A percentile compares a stretch with the other conserved stretches of the same genome.
Evolutionary conservation across 305 asterid genomes (phyloP).

Genomic region (Fraxinus ornus): DNA sequence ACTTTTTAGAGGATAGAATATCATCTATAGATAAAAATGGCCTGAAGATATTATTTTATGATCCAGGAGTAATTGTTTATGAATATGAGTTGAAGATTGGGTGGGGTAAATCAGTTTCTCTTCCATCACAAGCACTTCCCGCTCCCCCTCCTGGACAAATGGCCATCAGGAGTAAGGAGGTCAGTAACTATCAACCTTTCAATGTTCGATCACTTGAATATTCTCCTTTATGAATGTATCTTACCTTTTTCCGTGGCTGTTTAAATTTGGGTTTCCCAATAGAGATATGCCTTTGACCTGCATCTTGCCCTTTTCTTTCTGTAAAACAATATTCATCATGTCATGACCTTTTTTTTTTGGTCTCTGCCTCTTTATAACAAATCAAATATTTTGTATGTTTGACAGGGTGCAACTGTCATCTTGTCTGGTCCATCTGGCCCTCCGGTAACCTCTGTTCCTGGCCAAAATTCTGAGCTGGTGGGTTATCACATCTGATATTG

Average conservation of each 20-base stretch:
- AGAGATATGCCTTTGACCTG: not conserved
- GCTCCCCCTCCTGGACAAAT: slow-evolving; percentile 99
- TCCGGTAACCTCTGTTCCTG: slow-evolving; percentile 79
- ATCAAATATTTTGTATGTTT: slow-evolving; percentile 26
- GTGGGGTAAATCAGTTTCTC: slow-evolving; percentile 96
- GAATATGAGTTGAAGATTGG: slow-evolving; percentile 95
- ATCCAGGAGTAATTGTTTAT: slow-evolving; percentile 85
- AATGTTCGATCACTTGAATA: not conserved
- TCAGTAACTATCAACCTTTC: slow-evolving; percentile 21
- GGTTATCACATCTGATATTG: slow-evolving; percentile 30
- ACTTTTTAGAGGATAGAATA: not conserved
- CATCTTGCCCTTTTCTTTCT: not conserved
- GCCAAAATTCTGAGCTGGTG: slow-evolving; percentile 93
- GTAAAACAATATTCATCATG: not conserved
- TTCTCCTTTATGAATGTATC: not conserved
- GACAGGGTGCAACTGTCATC: slow-evolving; percentile 91
- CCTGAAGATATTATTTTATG: slow-evolving; percentile 18
- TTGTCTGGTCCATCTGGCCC: slow-evolving; percentile 94
- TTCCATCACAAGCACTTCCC: slow-evolving; percentile 96
- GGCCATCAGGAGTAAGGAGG: slow-evolving; percentile 99
- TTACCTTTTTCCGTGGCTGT: not conserved
- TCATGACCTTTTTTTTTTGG: not conserved
- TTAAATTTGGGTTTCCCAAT: not conserved
- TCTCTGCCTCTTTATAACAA: slow-evolving; percentile 15
- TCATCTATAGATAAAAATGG: not conserved